Conservation (phyloP, 1,284 basidiomycete genomes). For the Cryptococcus maquisensis region DNA sequence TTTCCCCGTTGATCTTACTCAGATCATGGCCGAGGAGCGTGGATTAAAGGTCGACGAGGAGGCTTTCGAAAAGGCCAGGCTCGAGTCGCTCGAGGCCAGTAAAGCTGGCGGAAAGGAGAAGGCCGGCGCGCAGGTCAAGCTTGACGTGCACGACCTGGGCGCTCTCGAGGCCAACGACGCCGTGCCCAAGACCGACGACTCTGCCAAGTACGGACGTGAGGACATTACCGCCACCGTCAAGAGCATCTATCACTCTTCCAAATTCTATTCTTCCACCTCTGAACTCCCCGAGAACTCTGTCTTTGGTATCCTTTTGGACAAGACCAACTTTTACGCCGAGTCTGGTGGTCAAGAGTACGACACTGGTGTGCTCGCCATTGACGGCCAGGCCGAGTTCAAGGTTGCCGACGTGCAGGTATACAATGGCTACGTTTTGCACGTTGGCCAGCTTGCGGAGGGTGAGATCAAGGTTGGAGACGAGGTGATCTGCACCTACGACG, state of each 20-base stretch:
- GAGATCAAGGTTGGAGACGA: constrained; percentile 63
- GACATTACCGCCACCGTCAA: constrained; percentile 73
- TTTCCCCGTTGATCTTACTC: constrained; percentile 94
- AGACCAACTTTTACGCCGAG: constrained; percentile 97
- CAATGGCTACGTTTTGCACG: constrained; percentile 83
- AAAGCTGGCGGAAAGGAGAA: constrained; percentile 62
- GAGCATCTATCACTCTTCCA: constrained; percentile 78
- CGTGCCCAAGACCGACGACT: constrained; percentile 93
- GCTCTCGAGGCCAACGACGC: constrained; percentile 71
- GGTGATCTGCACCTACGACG: constrained; percentile 70
- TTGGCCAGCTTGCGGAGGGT: constrained; percentile 77
- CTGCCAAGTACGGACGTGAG: constrained; percentile 77
- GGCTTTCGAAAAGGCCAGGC: constrained; percentile 87
- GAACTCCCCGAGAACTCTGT: constrained; percentile 59
- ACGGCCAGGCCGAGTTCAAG: constrained; percentile 86
- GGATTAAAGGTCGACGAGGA: constrained; percentile 78
- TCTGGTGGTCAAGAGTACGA: constrained; percentile 96
- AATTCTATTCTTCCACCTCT: constrained; percentile 67
- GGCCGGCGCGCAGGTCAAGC: constrained; percentile 69
- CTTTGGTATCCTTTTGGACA: constrained; percentile 86
- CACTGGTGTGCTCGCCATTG: constrained; percentile 89
- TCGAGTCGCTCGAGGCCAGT: constrained; percentile 83
- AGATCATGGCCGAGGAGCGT: constrained; percentile 95
- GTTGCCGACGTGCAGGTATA: constrained; percentile 88
- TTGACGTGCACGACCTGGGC: constrained; percentile 94